Evolutionary conservation across 83 land plant species (phyloP).

Genomic region (Picea engelmannii): DNA sequence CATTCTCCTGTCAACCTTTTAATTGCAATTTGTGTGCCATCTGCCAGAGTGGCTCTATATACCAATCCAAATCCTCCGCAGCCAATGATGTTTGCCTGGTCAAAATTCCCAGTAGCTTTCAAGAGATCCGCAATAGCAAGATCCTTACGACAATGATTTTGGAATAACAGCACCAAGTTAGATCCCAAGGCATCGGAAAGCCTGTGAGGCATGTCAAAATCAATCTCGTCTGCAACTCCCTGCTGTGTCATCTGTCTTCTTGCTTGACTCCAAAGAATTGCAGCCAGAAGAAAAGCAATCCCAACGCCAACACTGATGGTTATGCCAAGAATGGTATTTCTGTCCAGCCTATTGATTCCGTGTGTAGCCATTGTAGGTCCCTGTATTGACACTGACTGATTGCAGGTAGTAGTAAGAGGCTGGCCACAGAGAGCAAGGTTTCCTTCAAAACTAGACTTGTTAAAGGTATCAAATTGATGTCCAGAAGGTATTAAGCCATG

Average conservation of each 20-base stretch:
- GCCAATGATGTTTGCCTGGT: slow-evolving; percentile 68
- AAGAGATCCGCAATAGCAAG: no score
- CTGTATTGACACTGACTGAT: slow-evolving; percentile 19
- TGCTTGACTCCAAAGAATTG: slow-evolving; percentile 13
- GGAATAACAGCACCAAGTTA: no score
- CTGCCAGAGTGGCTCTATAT: slow-evolving; percentile 54
- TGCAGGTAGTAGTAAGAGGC: slow-evolving; percentile 18
- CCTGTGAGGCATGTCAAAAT: no score
- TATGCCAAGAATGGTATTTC: slow-evolving; percentile 12
- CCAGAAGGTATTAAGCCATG: slow-evolving; percentile 45
- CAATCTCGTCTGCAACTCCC: no score
- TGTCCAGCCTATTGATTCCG: slow-evolving; percentile 17
- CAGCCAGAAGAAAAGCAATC: not conserved
- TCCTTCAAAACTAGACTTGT: slow-evolving; percentile 41
- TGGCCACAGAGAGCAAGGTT: slow-evolving; percentile 45
- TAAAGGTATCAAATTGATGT: slow-evolving; percentile 52
- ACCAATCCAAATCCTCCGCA: slow-evolving; percentile 82
- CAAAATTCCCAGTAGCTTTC: no score
- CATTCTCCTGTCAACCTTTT: slow-evolving; percentile 62
- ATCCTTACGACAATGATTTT: no score
- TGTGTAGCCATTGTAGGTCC: not conserved
- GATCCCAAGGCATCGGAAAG: no score
- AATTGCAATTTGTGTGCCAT: slow-evolving; percentile 56
- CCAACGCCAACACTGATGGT: slow-evolving; percentile 8
- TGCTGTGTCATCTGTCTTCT: no score